Conservation (phyloP, 495 filamentous ascomycete species). For the Aspergillus olivimuriae region DNA sequence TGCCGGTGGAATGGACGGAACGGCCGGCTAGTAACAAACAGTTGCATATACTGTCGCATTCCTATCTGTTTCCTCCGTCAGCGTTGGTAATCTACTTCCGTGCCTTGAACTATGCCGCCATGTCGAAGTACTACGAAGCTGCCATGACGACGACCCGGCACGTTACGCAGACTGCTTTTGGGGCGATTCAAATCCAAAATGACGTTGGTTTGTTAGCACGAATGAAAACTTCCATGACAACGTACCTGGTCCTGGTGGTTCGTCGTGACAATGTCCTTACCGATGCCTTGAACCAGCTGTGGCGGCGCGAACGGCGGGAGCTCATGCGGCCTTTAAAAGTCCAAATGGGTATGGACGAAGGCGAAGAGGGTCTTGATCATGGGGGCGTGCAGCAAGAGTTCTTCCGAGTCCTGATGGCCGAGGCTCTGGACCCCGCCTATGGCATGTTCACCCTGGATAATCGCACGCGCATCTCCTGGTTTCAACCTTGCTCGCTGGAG, state of each 20-base stretch:
- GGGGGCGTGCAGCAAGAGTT: conserved; percentile 96
- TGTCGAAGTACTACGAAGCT: conserved; percentile 70
- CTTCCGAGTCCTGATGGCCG: conserved; percentile 72
- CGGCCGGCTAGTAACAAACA: conserved; percentile 48
- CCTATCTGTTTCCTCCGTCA: conserved; percentile 71
- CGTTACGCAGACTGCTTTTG: conserved; percentile 52
- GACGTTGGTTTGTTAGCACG: conserved; percentile 51
- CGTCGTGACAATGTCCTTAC: conserved; percentile 61
- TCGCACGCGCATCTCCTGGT: conserved; percentile 74
- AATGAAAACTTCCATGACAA: conserved; percentile 56
- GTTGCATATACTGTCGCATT: conserved; percentile 71
- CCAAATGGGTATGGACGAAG: conserved; percentile 68
- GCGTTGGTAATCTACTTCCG: conserved; percentile 79
- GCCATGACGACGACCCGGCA: conserved; percentile 57
- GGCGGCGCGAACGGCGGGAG: conserved; percentile 76
- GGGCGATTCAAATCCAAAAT: conserved; percentile 32
- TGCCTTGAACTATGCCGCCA: conserved; percentile 75
- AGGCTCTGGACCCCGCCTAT: conserved; percentile 69
- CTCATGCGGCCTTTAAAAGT: conserved; percentile 83
- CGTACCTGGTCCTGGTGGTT: conserved; percentile 72
- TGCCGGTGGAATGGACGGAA: conserved; percentile 67
- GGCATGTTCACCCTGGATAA: conserved; percentile 73
- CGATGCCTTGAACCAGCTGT: conserved; percentile 83
- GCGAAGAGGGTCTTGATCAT: conserved; percentile 87
- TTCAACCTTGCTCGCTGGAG: conserved; percentile 72